Evolutionary conservation across 116 monocot species (phyloP), one percentile per base, ranked within the genome.

Genomic region (Trichopus zeylanicus): DNA sequence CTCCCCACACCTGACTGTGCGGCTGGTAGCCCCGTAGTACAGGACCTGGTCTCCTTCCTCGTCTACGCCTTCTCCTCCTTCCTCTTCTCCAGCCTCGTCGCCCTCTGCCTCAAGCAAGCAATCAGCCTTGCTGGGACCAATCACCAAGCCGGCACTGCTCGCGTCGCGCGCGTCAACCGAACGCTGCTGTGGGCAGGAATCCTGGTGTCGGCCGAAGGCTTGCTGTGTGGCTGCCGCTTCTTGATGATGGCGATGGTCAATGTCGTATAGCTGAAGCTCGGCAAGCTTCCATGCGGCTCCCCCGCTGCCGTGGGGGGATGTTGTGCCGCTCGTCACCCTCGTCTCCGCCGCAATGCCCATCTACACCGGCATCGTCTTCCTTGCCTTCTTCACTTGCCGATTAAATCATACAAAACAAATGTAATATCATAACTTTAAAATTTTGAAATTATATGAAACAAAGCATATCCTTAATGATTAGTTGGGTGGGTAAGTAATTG

Each of bases 21-120:
- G 26, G 71, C 85, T 27, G 76, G 76, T 6, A 53, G 53, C 29
- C 30, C 18, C 37, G 31, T 70, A 24, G 76, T 55, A 25, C 69
- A 85, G 67, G 66, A 74, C 67, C 67, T 93, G 38, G 76, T 93
- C 30, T 69, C 79, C 39, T 82, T 88, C 77, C 84, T 81, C 76
- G 87, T 81, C 28, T 75, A 67, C 57, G 71, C 93, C 51, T 88
- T 93, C 87, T 62, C 84, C 54, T 75, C 67, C 51, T 93, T 93
- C 67, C 85, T 93, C 51, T 87, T 88, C 72, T 88, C 93, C 49
- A 81, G 79, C 75, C 87, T 93, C 48, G 60, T 93, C 51, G 93
- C 93, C 21, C 78, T 85, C 54, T 78, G 76, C 72, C 73, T 93
- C 58, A 93, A 85, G 74, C 88, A 88, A 62, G 73, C 76, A 62